phyloP scores from a whole-genome alignment of 148 eudicot genomes.

The Chenopodium suecicum region DNA sequence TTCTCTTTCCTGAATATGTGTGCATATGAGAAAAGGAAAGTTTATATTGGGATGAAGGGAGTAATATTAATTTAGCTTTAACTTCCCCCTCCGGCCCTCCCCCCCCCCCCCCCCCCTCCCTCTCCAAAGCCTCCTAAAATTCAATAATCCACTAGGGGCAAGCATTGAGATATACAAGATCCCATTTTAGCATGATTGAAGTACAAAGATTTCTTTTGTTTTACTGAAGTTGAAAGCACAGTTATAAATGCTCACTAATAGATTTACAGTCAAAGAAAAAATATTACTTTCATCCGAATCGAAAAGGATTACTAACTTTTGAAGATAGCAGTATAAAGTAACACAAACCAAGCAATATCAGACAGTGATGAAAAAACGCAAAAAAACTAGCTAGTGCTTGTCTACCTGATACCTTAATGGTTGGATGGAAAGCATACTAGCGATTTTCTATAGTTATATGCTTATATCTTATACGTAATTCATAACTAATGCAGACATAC shows the following conservation, averaged over 20 bases:
- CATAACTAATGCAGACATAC: constrained; percentile 38
- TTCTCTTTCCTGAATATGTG: no score
- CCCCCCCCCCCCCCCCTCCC: no score
- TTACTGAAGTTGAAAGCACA: not conserved
- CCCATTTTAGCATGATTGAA: not conserved
- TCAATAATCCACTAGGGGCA: not conserved
- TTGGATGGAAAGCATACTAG: not conserved
- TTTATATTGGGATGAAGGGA: no score
- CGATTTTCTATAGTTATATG: not conserved
- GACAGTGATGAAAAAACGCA: not conserved
- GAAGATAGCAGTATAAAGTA: not conserved
- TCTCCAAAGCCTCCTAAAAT: not conserved
- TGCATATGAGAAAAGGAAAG: no score
- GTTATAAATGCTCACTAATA: not conserved
- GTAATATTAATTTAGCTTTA: not conserved
- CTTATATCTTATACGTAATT: not conserved
- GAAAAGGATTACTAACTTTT: not conserved
- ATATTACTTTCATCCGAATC: not conserved
- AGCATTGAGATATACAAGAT: not conserved
- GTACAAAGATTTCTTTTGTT: not conserved
- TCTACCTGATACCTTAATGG: not conserved
- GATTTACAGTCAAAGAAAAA: no score
- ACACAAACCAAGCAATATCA: not conserved
- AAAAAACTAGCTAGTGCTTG: not conserved
- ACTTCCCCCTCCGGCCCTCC: no score